Evolutionary conservation across 208 protist genomes (phyloP).

Genomic region (Leptomonas pyrrhocoris): DNA sequence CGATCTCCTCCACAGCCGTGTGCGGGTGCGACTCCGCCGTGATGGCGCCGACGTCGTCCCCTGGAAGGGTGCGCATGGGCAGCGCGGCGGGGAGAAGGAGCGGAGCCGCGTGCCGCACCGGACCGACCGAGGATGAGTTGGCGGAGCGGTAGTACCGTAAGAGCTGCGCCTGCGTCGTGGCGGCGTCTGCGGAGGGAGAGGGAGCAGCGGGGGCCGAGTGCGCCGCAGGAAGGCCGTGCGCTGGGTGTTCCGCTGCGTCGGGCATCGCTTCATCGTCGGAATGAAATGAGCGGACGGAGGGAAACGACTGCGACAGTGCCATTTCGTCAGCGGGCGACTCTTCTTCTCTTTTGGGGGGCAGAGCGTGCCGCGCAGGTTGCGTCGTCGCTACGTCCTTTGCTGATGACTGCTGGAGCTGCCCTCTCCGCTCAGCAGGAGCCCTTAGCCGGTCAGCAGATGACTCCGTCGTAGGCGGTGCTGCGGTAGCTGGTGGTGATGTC

Average conservation of each 20-base stretch:
- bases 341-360: background rate
- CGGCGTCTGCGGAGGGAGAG: background rate
- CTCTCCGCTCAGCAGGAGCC: background rate
- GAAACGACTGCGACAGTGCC: conserved; percentile 1
- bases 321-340: background rate
- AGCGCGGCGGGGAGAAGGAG: background rate
- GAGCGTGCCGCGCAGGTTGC: no score
- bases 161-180: conserved; percentile 8
- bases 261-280: conserved; percentile 7
- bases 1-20: conserved; percentile 9
- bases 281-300: conserved; percentile 6
- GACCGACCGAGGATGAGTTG: background rate
- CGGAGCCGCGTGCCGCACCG: background rate
- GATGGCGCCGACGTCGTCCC: background rate
- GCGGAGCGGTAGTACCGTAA: conserved; percentile 4
- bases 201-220: no score
- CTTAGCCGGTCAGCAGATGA: background rate
- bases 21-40: background rate
- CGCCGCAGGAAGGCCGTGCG: background rate
- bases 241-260: background rate
- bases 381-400: no score
- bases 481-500: background rate
- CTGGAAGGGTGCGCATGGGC: background rate
- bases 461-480: no score
- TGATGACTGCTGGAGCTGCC: no score